Evolutionary conservation across 306 rosid genomes (phyloP).

Genomic region (Inga laurina): DNA sequence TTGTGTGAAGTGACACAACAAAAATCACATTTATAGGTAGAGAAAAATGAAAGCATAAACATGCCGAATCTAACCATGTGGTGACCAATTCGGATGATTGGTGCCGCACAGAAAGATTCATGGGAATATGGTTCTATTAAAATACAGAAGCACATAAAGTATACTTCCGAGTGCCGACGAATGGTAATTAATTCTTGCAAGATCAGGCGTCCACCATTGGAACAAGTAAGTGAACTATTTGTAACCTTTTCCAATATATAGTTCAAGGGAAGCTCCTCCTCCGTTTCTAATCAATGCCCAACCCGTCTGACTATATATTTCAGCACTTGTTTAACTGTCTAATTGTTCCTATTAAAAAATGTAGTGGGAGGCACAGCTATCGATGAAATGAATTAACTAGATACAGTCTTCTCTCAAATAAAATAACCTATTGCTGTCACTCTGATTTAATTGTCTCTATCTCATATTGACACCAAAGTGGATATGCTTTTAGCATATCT

Average conservation of each 20-base stretch:
- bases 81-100: constrained; percentile 22
- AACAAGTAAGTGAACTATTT: neutral
- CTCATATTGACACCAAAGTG: neutral
- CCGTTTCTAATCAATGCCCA: neutral
- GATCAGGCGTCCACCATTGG: neutral
- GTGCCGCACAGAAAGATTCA: constrained; percentile 1
- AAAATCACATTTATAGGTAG: neutral
- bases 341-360: neutral
- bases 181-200: neutral
- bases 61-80: constrained; percentile 30
- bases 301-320: neutral
- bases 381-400: too few species aligned
- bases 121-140: constrained; percentile 38
- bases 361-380: too few species aligned
- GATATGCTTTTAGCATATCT: neutral
- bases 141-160: neutral
- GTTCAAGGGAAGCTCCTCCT: neutral
- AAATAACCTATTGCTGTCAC: neutral
- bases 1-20: neutral
- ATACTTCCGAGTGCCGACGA: neutral
- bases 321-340: neutral
- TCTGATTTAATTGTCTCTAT: neutral
- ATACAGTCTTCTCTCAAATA: too few species aligned
- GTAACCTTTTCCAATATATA: neutral
- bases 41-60: neutral